phyloP scores from a whole-genome alignment of 2,329 filamentous ascomycete species.

The Cladosporium sp. region DNA sequence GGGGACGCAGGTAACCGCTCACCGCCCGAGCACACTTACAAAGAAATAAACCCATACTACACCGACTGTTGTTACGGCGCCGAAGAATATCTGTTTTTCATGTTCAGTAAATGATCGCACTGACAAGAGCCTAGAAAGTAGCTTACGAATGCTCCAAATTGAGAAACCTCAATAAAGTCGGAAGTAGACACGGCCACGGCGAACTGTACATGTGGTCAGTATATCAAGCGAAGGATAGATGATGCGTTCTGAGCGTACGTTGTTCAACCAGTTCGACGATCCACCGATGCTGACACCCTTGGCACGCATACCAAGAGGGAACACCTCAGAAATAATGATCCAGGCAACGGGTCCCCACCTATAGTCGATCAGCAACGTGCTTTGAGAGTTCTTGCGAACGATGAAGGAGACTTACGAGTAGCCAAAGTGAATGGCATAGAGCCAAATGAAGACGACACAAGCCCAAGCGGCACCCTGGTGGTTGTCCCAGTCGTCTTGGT shows the following conservation, averaged over 20 bases:
- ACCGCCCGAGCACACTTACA: not conserved
- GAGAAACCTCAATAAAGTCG: slow-evolving; percentile 16
- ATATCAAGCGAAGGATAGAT: no score
- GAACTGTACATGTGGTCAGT: slow-evolving; percentile 7
- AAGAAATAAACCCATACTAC: slow-evolving; percentile 22
- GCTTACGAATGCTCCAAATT: slow-evolving; percentile 20
- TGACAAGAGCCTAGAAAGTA: not conserved
- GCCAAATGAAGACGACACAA: slow-evolving; percentile 64
- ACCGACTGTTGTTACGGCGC: slow-evolving; percentile 16
- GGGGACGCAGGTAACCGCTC: no score
- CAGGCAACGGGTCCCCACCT: slow-evolving; percentile 62
- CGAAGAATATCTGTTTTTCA: slow-evolving; percentile 20
- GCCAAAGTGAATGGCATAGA: slow-evolving; percentile 69
- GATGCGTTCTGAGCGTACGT: slow-evolving; percentile 3
- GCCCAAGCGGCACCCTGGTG: slow-evolving; percentile 60
- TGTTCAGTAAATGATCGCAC: not conserved
- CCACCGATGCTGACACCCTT: slow-evolving; percentile 25
- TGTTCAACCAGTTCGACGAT: slow-evolving; percentile 23
- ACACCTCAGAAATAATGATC: slow-evolving; percentile 44
- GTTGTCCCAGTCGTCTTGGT: slow-evolving; percentile 48
- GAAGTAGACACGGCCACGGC: slow-evolving; percentile 19
- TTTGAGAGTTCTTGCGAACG: not conserved
- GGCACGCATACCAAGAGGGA: slow-evolving; percentile 24
- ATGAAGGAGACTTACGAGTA: slow-evolving; percentile 45
- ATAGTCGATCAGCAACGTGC: not conserved